These are phyloP conservation scores for Hemerocallis citrina DNA, from an alignment of 106 monocot species.

Conservation along the genomic window DNA sequence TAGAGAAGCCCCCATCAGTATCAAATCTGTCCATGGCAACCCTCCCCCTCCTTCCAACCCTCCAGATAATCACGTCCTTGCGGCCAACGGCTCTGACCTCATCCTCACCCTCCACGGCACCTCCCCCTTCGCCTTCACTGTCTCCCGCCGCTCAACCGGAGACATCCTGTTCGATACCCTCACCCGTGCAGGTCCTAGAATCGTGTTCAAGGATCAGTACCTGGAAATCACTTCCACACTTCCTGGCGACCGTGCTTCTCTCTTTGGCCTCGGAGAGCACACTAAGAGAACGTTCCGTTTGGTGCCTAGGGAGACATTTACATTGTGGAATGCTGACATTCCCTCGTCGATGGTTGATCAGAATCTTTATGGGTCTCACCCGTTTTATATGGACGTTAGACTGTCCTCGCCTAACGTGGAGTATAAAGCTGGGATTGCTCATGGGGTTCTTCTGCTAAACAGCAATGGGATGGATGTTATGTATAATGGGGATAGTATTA, in stretches of 20 bases:
- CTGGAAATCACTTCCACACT: conserved; percentile 33
- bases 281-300: conserved; percentile 36
- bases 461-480: conserved; percentile 48
- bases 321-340: conserved; percentile 61
- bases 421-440: conserved; percentile 9
- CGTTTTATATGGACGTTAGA: conserved; percentile 60
- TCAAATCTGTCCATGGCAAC: not conserved
- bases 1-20: not conserved
- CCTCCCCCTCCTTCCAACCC: not conserved
- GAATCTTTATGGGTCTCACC: conserved; percentile 69
- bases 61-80: conserved; percentile 11
- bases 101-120: conserved; percentile 23
- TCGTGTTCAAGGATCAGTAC: conserved; percentile 44
- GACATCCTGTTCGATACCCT: conserved; percentile 37
- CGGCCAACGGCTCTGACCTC: conserved; percentile 28
- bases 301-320: conserved; percentile 22
- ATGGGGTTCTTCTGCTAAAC: conserved; percentile 41
- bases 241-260: conserved; percentile 17
- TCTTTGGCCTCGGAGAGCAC: conserved; percentile 65
- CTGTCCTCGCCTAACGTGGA: not conserved
- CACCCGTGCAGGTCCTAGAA: conserved; percentile 12
- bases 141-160: conserved; percentile 42
- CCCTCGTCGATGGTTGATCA: conserved; percentile 7
- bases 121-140: conserved; percentile 32
- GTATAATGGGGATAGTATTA: conserved; percentile 25